Percentiles rank a stretch among this genome's conserved stretches.
These are phyloP conservation scores for Colletotrichum eleusines DNA, from an alignment of 2,329 filamentous ascomycete genomes.

Conservation along the genomic window DNA sequence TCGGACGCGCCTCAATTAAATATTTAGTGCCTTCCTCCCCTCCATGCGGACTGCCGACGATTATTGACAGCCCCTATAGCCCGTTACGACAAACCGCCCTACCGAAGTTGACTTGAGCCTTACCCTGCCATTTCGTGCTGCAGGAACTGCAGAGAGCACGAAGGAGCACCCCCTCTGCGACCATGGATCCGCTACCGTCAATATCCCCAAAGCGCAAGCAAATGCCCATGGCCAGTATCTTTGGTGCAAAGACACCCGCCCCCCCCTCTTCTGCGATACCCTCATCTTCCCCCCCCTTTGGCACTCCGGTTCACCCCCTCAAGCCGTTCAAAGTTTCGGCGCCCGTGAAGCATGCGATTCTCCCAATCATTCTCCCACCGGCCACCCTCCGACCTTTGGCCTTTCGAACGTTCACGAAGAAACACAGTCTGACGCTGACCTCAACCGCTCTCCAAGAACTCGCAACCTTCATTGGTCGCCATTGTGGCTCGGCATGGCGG, in stretches of 20 bases:
- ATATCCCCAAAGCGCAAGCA: conserved; percentile 45
- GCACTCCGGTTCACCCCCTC: conserved; percentile 85
- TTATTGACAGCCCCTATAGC: not conserved
- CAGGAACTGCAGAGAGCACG: conserved; percentile 7
- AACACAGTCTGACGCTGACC: conserved; percentile 92
- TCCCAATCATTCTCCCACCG: conserved; percentile 90
- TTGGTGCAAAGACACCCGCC: conserved; percentile 52
- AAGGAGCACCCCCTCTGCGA: not conserved
- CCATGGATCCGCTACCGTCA: conserved; percentile 50
- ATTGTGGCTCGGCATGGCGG: conserved; percentile 96
- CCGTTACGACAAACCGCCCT: not conserved
- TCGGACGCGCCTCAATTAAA: conserved; percentile 43
- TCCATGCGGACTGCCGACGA: not conserved
- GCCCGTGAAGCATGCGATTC: conserved; percentile 68
- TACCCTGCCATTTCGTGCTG: not conserved
- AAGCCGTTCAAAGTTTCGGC: conserved; percentile 69
- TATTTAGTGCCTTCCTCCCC: conserved; percentile 16
- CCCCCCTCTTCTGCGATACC: conserved; percentile 73
- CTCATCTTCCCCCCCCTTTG: conserved; percentile 92
- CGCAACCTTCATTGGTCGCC: conserved; percentile 89
- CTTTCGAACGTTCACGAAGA: conserved; percentile 96
- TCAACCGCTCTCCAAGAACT: conserved; percentile 87
- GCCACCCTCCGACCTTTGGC: conserved; percentile 89
- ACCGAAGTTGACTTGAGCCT: not conserved
- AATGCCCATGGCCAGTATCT: conserved; percentile 53